Conservation (phyloP, 108 stramenopile species). For the Skeletonema menzelii region DNA sequence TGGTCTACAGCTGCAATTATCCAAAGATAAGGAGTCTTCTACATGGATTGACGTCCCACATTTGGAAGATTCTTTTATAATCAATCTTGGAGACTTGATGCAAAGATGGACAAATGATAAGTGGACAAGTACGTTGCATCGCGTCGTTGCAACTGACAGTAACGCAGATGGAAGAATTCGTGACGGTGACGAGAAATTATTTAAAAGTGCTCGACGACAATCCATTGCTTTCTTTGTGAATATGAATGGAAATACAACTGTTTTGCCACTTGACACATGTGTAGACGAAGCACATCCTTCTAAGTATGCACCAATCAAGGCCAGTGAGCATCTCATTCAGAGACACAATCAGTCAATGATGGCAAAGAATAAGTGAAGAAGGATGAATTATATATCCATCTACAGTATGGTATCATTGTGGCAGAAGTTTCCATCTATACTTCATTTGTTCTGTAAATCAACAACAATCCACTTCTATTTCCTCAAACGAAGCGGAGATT, state of each 20-base stretch:
- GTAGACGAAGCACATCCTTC: slow-evolving; percentile 22
- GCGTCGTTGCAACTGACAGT: slow-evolving; percentile 53
- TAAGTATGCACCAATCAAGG: slow-evolving; percentile 57
- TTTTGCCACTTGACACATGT: slow-evolving; percentile 54
- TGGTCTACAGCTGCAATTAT: slow-evolving; percentile 47
- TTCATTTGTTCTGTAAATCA: too few species aligned
- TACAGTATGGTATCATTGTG: not conserved
- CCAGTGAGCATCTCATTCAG: slow-evolving; percentile 61
- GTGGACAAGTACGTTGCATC: slow-evolving; percentile 75
- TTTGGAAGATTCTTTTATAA: slow-evolving; percentile 61
- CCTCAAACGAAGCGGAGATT: too few species aligned
- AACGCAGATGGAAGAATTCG: not conserved
- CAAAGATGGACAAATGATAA: slow-evolving; percentile 85
- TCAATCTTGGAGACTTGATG: slow-evolving; percentile 94
- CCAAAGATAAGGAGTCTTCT: slow-evolving; percentile 22
- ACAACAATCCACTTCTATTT: too few species aligned
- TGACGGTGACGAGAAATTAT: not conserved
- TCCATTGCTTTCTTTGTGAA: slow-evolving; percentile 88
- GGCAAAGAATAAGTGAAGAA: not conserved
- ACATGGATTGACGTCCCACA: slow-evolving; percentile 73
- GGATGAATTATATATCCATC: not conserved
- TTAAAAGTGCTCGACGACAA: slow-evolving; percentile 50
- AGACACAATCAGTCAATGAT: slow-evolving; percentile 40
- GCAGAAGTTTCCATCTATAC: too few species aligned
- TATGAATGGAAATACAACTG: slow-evolving; percentile 64